phyloP scores from a whole-genome alignment of 805 yeast species.

The Candida palmyrensis region DNA sequence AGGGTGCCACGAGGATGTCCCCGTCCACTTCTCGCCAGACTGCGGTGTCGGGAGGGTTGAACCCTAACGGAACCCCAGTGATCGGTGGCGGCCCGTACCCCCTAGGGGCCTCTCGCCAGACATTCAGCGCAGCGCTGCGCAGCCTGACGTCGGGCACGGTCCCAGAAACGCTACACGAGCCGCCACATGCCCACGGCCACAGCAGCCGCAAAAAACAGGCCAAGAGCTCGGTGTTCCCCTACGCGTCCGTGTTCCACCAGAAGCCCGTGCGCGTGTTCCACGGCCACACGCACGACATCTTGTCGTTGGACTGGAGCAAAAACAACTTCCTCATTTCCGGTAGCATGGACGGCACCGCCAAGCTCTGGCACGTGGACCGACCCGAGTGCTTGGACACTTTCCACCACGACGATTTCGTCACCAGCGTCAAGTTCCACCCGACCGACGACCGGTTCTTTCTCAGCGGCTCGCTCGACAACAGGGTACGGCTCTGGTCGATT shows the following conservation, averaged over 20 bases:
- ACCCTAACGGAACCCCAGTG: no score
- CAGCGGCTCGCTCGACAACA: constrained; percentile 75
- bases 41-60: no score
- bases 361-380: constrained; percentile 80
- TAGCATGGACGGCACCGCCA: constrained; percentile 80
- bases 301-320: constrained; percentile 84
- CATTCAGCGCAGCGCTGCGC: no score
- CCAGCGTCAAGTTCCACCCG: constrained; percentile 77
- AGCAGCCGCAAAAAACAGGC: not conserved
- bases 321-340: constrained; percentile 76
- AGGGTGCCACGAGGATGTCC: no score
- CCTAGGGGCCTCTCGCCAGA: no score
- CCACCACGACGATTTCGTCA: constrained; percentile 75
- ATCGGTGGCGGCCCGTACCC: no score
- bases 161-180: constrained; percentile 7
- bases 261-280: constrained; percentile 53
- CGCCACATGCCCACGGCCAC: not conserved
- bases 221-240: constrained; percentile 20
- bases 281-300: constrained; percentile 67
- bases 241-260: constrained; percentile 77
- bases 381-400: constrained; percentile 58
- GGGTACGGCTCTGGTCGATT: constrained; percentile 78
- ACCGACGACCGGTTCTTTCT: constrained; percentile 81
- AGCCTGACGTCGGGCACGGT: no score
- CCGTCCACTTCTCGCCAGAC: no score